A percentile compares a stretch with the other conserved stretches of the same genome.
These are phyloP conservation scores for Sordariomycetes sp. DNA, from an alignment of 2,329 filamentous ascomycete genomes.

Conservation along the genomic window DNA sequence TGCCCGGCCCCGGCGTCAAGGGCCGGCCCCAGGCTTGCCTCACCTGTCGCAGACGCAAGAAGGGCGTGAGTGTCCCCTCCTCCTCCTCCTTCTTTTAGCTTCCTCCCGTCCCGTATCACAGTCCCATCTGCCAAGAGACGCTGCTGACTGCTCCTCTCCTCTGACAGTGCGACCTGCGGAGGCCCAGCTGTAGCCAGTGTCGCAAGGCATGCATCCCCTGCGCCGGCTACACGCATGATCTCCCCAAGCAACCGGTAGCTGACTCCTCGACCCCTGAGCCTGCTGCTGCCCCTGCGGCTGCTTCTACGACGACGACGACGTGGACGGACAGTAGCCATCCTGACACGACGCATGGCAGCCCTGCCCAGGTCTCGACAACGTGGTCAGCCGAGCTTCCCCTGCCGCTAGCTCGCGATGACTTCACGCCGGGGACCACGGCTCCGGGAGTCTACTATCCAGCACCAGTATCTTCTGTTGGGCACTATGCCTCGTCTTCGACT, in stretches of 20 bases:
- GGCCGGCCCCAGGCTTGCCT: conserved; percentile 4
- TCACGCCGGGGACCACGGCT: too few species aligned
- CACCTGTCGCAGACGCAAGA: conserved; percentile 4
- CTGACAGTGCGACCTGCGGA: conserved; percentile 1
- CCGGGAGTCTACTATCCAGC: too few species aligned
- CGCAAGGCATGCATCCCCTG: conserved; percentile 3
- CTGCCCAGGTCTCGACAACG: background rate
- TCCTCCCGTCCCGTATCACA: background rate
- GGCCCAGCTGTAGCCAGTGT: conserved; percentile 4
- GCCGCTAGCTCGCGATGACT: too few species aligned
- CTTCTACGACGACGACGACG: background rate
- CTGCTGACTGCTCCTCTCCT: background rate
- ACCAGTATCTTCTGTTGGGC: too few species aligned
- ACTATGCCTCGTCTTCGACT: too few species aligned
- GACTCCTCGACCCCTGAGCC: background rate
- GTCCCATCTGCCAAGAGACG: background rate
- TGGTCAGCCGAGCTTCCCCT: background rate
- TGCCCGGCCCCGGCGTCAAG: conserved; percentile 2
- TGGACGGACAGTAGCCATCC: too few species aligned
- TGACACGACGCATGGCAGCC: too few species aligned
- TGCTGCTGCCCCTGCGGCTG: background rate
- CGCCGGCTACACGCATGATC: conserved; percentile 1
- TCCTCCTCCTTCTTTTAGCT: background rate
- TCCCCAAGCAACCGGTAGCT: background rate
- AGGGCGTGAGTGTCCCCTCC: conserved; percentile 3